Evolutionary conservation across 2,329 filamentous ascomycete species (phyloP).

Genomic region (Magnaporthiopsis rhizophila): DNA sequence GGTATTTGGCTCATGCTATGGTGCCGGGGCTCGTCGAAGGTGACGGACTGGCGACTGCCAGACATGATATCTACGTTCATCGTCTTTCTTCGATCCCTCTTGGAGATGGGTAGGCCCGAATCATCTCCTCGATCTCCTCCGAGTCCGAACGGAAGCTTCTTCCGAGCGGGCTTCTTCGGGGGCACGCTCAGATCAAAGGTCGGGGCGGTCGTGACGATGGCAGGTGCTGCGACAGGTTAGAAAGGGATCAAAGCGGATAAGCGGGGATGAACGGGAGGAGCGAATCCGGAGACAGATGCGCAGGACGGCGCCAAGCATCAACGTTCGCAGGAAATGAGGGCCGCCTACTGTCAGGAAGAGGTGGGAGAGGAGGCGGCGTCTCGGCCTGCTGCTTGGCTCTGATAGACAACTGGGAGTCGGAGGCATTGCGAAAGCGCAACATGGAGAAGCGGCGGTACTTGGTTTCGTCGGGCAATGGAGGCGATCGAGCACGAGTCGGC

Average conservation of each 20-base stretch:
- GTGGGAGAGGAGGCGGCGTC: conserved; percentile 49
- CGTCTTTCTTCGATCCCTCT: conserved; percentile 34
- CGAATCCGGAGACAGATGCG: conserved; percentile 1
- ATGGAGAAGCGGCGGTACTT: conserved; percentile 59
- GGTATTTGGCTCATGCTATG: conserved; percentile 31
- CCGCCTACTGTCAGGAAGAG: conserved; percentile 4
- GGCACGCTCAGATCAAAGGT: conserved; percentile 52
- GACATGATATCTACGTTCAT: conserved; percentile 25
- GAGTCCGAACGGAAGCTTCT: conserved; percentile 35
- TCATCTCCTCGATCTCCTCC: conserved; percentile 2
- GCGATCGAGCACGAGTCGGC: conserved; percentile 33
- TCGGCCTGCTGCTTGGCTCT: conserved; percentile 62
- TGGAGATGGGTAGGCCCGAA: conserved; percentile 14
- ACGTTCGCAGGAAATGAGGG: not conserved
- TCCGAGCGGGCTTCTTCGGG: conserved; percentile 47
- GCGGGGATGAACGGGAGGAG: not conserved
- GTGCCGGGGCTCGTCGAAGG: conserved; percentile 53
- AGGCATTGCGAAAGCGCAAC: conserved; percentile 83
- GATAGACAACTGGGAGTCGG: conserved; percentile 78
- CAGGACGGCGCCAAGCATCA: not conserved
- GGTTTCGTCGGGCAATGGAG: conserved; percentile 45
- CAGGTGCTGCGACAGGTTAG: conserved; percentile 40
- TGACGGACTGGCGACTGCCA: conserved; percentile 38
- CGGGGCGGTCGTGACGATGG: conserved; percentile 88
- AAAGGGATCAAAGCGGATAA: conserved; percentile 15